Percentiles rank a stretch among this genome's conserved stretches.
Evolutionary conservation across 2,329 filamentous ascomycete species (phyloP).

Genomic region (Venturia pyrina): DNA sequence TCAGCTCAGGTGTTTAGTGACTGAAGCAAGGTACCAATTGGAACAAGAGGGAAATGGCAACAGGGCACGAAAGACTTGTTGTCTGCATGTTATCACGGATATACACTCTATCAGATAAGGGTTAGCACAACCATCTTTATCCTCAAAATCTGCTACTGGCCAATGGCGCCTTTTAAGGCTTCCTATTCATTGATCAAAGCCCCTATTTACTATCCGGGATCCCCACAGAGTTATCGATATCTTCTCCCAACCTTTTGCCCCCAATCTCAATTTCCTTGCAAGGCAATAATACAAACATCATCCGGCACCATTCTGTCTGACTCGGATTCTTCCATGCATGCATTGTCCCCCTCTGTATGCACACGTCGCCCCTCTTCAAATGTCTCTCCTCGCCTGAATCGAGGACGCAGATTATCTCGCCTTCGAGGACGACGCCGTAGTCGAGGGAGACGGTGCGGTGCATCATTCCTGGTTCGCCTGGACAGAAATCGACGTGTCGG

Average conservation of each 20-base stretch:
- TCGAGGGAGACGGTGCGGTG: conserved; percentile 31
- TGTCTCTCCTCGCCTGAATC: conserved; percentile 25
- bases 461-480: conserved; percentile 27
- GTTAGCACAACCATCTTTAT: not conserved
- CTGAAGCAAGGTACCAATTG: not conserved
- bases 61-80: not conserved
- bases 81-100: not conserved
- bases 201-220: not conserved
- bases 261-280: conserved; percentile 11
- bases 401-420: conserved; percentile 28
- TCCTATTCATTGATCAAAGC: not conserved
- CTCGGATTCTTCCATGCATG: conserved; percentile 18
- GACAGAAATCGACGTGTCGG: conserved; percentile 30
- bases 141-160: not conserved
- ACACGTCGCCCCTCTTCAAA: conserved; percentile 27
- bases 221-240: conserved; percentile 2
- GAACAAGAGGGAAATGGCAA: too few species aligned
- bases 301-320: conserved; percentile 13
- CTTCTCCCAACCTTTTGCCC: conserved; percentile 12
- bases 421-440: conserved; percentile 30
- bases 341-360: conserved; percentile 28
- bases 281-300: conserved; percentile 15
- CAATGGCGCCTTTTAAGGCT: too few species aligned
- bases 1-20: not conserved
- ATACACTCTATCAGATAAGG: not conserved